Base-by-base conservation (phyloP, 352 stramenopile species). In the Phytophthora ramorum region DNA sequence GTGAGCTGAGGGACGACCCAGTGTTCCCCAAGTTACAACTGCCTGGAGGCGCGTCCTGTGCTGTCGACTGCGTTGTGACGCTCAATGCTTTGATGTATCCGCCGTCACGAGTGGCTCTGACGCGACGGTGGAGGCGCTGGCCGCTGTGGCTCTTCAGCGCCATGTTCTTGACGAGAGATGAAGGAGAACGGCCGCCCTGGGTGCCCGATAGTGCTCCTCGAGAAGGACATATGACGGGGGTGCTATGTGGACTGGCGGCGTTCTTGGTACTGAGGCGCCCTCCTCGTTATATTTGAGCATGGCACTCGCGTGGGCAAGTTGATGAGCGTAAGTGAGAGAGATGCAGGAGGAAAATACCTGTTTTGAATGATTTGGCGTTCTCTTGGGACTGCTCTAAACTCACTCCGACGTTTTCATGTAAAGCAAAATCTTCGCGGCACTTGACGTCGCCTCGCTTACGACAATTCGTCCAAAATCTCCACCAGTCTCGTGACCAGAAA, bases 81-180 rank as follows among this genome's bases (percentile, higher is more conserved):
- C 46, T 73, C 26, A 73, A 73, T 45, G 65, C 58, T n/a, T 19
- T 73, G 35, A 17, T 73, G 58, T 73, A 73, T 14, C 65, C 58
- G 34, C 65, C 65, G 13, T 73, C 58, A 5, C 43, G 52, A 34
- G 58, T 73, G 20, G 58, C 58, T 26, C 50, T 73, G 2, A 47
- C 65, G 17, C 43, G 58, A 16, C 40, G n/a, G 5, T 73, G 58
- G 65, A 58, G 58, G 52, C 51, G 58, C 32, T 73, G 65, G 58
- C 38, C 51, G 16, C 22, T 69, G 40, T 73, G 65, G 58, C 26
- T 72, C 47, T 64, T 59, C 16, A 69, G 65, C 34, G 20, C 7
- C 13, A 38, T 60, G 16, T 73, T 63, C 32, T 34, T 73, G 40
- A 64, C 51, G 26, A 30, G 65, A 14, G 65, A 73, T 38, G 65